Percentiles rank a stretch among this genome's conserved stretches.
Evolutionary conservation across 495 filamentous ascomycete species (phyloP).

Genomic region (Cercophora sp.): DNA sequence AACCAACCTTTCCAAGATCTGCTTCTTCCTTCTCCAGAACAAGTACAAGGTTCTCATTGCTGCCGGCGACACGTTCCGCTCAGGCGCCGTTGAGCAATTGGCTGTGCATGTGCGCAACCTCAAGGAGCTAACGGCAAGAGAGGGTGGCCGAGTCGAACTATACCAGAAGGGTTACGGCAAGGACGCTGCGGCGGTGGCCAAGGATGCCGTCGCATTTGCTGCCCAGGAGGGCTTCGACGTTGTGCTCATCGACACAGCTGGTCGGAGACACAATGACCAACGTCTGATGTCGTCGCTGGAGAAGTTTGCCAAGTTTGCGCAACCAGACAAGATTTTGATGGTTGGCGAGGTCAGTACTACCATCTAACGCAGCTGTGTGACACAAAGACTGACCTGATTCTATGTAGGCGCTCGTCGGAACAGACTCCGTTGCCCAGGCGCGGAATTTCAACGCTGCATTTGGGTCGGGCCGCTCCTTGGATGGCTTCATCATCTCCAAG

Average conservation of each 20-base stretch:
- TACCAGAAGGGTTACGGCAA: conserved; percentile 98
- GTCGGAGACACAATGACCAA: conserved; percentile 90
- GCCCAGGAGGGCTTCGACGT: conserved; percentile 77
- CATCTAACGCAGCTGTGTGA: not conserved
- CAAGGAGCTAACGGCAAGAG: conserved; percentile 74
- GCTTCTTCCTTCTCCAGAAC: conserved; percentile 95
- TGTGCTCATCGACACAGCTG: conserved; percentile 94
- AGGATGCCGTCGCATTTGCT: conserved; percentile 82
- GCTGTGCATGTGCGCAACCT: conserved; percentile 91
- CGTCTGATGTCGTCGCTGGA: conserved; percentile 91
- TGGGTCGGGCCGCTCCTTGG: conserved; percentile 70
- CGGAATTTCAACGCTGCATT: conserved; percentile 93
- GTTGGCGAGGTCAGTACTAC: conserved; percentile 69
- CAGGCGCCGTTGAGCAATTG: conserved; percentile 93
- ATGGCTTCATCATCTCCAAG: conserved; percentile 97
- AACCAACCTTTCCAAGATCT: conserved; percentile 93
- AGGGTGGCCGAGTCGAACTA: conserved; percentile 79
- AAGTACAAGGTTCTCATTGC: conserved; percentile 93
- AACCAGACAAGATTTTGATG: conserved; percentile 98
- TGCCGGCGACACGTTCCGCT: conserved; percentile 95
- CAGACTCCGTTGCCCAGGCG: conserved; percentile 90
- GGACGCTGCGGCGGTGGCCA: conserved; percentile 90
- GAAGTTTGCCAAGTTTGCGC: conserved; percentile 93
- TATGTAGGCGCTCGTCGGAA: conserved; percentile 75
- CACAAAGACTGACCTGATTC: conserved; percentile 14